phyloP scores from a whole-genome alignment of 1,284 basidiomycete genomes.

The Pseudozyma flocculosa region DNA sequence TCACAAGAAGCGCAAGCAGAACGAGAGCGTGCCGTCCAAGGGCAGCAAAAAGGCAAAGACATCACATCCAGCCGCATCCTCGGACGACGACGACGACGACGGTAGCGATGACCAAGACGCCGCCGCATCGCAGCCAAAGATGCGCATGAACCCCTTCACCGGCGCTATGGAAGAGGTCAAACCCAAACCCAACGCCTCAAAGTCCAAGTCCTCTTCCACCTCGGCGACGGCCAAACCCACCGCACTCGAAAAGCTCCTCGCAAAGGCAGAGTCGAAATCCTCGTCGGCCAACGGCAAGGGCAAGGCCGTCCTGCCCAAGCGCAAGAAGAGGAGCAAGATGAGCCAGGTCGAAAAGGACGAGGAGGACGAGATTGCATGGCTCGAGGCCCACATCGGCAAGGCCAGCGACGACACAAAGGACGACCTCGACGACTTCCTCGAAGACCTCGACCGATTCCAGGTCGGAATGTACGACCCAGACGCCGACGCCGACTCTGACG shows the following conservation, averaged over 20 bases:
- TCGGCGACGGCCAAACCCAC: constrained; percentile 8
- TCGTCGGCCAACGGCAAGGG: constrained; percentile 11
- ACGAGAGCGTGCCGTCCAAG: too few species aligned
- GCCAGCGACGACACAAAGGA: constrained; percentile 15
- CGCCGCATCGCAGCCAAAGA: constrained; percentile 2
- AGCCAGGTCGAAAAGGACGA: constrained; percentile 49
- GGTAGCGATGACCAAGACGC: background rate
- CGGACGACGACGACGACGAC: background rate
- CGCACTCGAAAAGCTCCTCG: constrained; percentile 32
- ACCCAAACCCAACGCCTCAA: background rate
- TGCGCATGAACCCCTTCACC: constrained; percentile 27
- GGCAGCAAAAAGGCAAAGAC: background rate
- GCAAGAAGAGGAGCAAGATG: constrained; percentile 19
- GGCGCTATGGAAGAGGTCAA: constrained; percentile 20
- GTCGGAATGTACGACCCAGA: constrained; percentile 31
- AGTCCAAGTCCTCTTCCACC: constrained; percentile 4
- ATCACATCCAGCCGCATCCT: background rate
- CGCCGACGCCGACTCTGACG: too few species aligned
- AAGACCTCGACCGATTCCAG: constrained; percentile 46
- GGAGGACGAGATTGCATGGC: constrained; percentile 56
- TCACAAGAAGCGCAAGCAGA: background rate
- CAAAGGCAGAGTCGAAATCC: constrained; percentile 9
- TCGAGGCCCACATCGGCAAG: constrained; percentile 47
- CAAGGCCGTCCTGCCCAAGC: constrained; percentile 14
- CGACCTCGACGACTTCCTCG: constrained; percentile 45